Conservation (phyloP, 192 early-diverging fungal genomes). For the Irineochytrium annulatum region DNA sequence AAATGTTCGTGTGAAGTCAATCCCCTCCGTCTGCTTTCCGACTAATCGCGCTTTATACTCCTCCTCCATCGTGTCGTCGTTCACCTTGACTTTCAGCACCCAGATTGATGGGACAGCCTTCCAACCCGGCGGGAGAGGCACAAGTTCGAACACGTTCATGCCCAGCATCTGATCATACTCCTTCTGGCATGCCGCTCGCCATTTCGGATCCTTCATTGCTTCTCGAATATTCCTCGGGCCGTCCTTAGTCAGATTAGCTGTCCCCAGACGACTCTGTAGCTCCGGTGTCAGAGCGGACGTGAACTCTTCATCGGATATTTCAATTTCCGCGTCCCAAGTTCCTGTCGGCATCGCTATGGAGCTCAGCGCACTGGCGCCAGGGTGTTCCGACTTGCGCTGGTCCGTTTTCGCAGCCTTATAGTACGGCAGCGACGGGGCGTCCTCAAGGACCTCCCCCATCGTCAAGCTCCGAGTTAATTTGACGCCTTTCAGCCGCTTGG, state of each 20-base stretch:
- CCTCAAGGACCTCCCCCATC: too few relatives aligned
- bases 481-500: too few relatives aligned
- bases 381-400: too few relatives aligned
- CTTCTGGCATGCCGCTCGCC: background rate
- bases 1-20: constrained; percentile 39
- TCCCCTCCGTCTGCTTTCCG: constrained; percentile 23
- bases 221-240: background rate
- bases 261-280: too few relatives aligned
- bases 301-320: too few relatives aligned
- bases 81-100: constrained; percentile 10
- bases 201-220: constrained; percentile 1
- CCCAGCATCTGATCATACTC: constrained; percentile 1
- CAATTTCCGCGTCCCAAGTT: too few relatives aligned
- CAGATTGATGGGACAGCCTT: constrained; percentile 1
- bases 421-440: too few relatives aligned
- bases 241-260: background rate
- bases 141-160: constrained; percentile 3
- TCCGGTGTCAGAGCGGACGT: too few relatives aligned
- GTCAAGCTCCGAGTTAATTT: too few relatives aligned
- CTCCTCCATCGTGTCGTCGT: constrained; percentile 4
- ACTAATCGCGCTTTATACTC: constrained; percentile 31
- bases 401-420: too few relatives aligned
- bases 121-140: background rate
- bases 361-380: too few relatives aligned
- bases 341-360: too few relatives aligned